Base-by-base conservation (phyloP, 352 stramenopile genomes). In the Pythium insidiosum region DNA sequence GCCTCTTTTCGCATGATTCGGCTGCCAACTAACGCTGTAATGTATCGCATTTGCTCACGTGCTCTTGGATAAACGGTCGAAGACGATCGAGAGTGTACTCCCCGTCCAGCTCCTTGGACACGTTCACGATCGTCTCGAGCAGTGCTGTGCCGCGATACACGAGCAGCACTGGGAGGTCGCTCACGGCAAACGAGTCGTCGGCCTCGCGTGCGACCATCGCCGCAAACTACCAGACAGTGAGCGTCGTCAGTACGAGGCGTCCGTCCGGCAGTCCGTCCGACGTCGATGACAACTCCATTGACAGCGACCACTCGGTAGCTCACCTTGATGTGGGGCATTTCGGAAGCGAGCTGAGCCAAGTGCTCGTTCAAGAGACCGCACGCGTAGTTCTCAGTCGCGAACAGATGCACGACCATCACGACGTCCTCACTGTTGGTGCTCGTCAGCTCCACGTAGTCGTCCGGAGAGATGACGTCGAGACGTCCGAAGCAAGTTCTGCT, bases 311-410 rank as follows among this genome's bases (percentile, higher is more conserved):
- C n/a, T n/a, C n/a, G n/a, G n/a, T n/a, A n/a, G 1, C 20, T 19
- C 61, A 88, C 73, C 72, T 88, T 84, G 34, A 83, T 45, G 26
- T 83, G 66, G 5, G 73, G 43, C 30, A 84, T 55, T n/a, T 76
- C 62, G 16, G 38, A 42, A 36, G 73, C 74, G n/a, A 90, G 51
- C 25, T 59, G 13, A 46, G 70, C 58, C 2, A 93, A 58, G 37
- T 85, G 73, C 20, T 64, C 46, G 43, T 93, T 93, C 15, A 93
- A 50, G 21, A 89, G 53, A 1, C 50, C 38, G 24, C 80, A 93
- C n/a, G 72, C 54, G 41, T 89, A 84, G 58, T 73, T 93, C 20
- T 86, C 74, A 0, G 66, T 49, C 29, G 86, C 62, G 34, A 76
- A 88, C 5, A 90, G 58, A 38, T 90, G 77, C 23, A 90, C 62